Conservation (phyloP, 768 basidiomycete species). For the Russula lepida region DNA sequence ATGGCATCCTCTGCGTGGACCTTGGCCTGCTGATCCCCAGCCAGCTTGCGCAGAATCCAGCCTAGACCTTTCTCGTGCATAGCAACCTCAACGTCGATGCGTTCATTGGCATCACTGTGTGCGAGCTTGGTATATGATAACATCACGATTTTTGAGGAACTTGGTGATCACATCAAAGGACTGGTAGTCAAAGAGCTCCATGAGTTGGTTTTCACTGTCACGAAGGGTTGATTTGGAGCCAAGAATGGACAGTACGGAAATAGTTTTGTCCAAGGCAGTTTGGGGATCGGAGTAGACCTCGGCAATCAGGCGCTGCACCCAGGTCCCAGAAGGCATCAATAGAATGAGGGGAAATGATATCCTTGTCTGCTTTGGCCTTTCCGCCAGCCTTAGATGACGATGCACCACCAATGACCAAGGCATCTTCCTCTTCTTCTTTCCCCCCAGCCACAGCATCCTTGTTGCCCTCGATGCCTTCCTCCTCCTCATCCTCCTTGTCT, state of each 20-base stretch:
- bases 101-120: slow-evolving; percentile 79
- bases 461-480: slow-evolving; percentile 44
- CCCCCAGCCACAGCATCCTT: slow-evolving; percentile 37
- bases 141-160: slow-evolving; percentile 92
- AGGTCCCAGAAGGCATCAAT: slow-evolving; percentile 98
- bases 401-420: slow-evolving; percentile 72
- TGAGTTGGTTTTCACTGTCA: slow-evolving; percentile 91
- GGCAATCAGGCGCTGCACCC: slow-evolving; percentile 92
- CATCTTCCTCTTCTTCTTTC: slow-evolving; percentile 53
- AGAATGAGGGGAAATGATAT: slow-evolving; percentile 78
- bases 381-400: slow-evolving; percentile 37
- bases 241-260: slow-evolving; percentile 74
- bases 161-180: slow-evolving; percentile 84
- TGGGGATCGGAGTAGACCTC: slow-evolving; percentile 91
- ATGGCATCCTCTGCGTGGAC: slow-evolving; percentile 49
- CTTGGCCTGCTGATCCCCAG: slow-evolving; percentile 69
- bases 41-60: slow-evolving; percentile 87
- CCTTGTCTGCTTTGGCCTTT: slow-evolving; percentile 56
- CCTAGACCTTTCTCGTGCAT: slow-evolving; percentile 97
- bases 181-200: slow-evolving; percentile 93
- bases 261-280: slow-evolving; percentile 87
- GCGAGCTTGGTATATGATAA: slow-evolving; percentile 89
- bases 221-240: slow-evolving; percentile 80
- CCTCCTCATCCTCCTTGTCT: slow-evolving; percentile 74
- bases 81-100: slow-evolving; percentile 89